These are phyloP conservation scores for Blastomyces percursus DNA, from an alignment of 2,329 filamentous ascomycete genomes.

Conservation along the genomic window DNA sequence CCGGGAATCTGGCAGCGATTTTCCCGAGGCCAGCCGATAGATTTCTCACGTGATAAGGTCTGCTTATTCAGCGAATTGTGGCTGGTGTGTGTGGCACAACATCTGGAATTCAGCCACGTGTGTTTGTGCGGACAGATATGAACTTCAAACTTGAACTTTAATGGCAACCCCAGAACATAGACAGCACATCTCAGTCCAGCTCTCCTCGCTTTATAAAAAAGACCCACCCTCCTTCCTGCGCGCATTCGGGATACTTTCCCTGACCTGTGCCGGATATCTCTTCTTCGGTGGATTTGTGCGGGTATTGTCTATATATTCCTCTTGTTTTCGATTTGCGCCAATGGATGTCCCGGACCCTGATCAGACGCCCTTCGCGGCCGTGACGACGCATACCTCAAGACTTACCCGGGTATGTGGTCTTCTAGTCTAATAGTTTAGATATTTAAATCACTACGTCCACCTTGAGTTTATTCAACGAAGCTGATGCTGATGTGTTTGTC, in stretches of 20 bases:
- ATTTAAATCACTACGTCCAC: neutral
- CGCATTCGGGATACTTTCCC: neutral
- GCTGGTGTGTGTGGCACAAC: neutral
- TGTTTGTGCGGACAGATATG: neutral
- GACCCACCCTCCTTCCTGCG: neutral
- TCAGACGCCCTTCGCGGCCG: slow-evolving; percentile 81
- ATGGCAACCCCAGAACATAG: neutral
- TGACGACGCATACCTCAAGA: slow-evolving; percentile 64
- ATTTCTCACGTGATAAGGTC: slow-evolving; percentile 7
- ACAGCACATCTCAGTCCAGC: neutral
- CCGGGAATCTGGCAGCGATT: neutral
- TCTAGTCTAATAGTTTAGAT: neutral
- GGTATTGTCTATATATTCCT: neutral
- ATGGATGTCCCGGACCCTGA: slow-evolving; percentile 88
- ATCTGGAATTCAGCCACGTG: neutral
- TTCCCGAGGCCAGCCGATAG: slow-evolving; percentile 22
- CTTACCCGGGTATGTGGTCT: slow-evolving; percentile 31
- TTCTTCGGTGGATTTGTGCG: neutral
- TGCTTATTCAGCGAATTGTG: neutral
- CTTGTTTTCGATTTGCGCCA: neutral
- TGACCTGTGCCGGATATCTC: neutral
- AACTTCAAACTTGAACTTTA: neutral
- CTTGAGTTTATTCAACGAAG: neutral
- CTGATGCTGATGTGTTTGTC: slow-evolving; percentile 1
- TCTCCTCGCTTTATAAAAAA: neutral